Evolutionary conservation across 139 green algal species (phyloP).

Genomic region (Raphidocelis subcapitata): DNA sequence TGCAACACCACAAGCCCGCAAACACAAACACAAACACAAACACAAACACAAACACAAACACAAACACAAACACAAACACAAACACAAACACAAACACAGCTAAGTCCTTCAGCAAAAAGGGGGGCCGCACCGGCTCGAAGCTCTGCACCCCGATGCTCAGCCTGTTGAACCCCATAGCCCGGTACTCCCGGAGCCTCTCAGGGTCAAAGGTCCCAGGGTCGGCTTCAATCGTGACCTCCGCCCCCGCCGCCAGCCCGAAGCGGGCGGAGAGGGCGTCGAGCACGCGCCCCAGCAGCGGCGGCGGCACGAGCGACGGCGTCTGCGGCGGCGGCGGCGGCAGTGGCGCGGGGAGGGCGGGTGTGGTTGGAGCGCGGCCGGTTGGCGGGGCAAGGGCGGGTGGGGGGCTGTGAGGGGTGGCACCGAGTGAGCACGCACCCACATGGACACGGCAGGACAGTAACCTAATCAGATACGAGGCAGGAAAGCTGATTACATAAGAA

Average conservation of each 20-base stretch:
- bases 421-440: too few relatives aligned
- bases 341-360: background rate
- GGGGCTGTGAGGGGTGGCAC: too few relatives aligned
- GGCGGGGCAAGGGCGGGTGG: too few relatives aligned
- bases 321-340: constrained; percentile 23
- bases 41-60: too few relatives aligned
- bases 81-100: too few relatives aligned
- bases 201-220: constrained; percentile 95
- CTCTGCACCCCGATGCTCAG: constrained; percentile 92
- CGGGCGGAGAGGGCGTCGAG: constrained; percentile 50
- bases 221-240: constrained; percentile 91
- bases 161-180: constrained; percentile 77
- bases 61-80: too few relatives aligned
- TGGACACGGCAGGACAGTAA: too few relatives aligned
- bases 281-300: constrained; percentile 64
- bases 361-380: background rate
- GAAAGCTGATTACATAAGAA: too few relatives aligned
- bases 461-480: too few relatives aligned
- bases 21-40: too few relatives aligned
- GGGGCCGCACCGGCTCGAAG: constrained; percentile 63
- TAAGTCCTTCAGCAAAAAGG: too few relatives aligned
- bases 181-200: constrained; percentile 68
- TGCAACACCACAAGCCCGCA: too few relatives aligned
- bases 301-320: constrained; percentile 89
- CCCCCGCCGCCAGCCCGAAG: constrained; percentile 60